These are phyloP conservation scores for Hygrophila difformis DNA, from an alignment of 257 asterid genomes.

Conservation along the genomic window DNA sequence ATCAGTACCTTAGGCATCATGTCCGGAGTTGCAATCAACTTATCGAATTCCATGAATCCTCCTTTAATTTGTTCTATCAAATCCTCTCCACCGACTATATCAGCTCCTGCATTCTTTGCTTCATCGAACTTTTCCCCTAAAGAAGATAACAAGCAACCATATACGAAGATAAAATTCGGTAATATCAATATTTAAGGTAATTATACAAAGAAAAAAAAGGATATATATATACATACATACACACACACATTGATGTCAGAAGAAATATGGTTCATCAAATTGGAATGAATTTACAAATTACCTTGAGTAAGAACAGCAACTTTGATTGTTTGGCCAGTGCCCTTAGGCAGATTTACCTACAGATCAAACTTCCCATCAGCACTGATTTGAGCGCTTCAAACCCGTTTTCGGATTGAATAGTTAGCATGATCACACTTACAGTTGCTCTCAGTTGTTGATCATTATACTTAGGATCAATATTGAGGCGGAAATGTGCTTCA, in stretches of 20 bases:
- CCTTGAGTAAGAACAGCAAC: constrained; percentile 99
- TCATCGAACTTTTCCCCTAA: constrained; percentile 94
- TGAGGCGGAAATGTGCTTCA: constrained; percentile 97
- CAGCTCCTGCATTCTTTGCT: constrained; percentile 98
- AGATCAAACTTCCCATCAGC: constrained; percentile 14
- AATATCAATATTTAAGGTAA: too few species aligned
- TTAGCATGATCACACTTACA: constrained; percentile 29
- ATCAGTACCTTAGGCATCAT: constrained; percentile 92
- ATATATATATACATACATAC: too few species aligned
- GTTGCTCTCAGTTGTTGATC: constrained; percentile 99
- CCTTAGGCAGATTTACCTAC: constrained; percentile 95
- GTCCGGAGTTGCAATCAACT: constrained; percentile 96
- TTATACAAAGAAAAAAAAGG: neutral
- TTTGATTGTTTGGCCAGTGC: constrained; percentile 89
- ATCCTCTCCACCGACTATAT: constrained; percentile 96
- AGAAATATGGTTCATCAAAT: too few species aligned
- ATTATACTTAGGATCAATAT: constrained; percentile 92
- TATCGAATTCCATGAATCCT: constrained; percentile 93
- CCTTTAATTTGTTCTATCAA: constrained; percentile 81
- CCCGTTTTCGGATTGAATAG: neutral
- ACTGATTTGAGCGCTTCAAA: neutral
- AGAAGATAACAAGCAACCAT: constrained; percentile 20
- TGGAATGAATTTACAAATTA: constrained; percentile 12
- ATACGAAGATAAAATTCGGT: constrained; percentile 14
- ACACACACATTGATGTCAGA: neutral